phyloP scores from a whole-genome alignment of 108 stramenopile species.

The Cyclotella choctawhatcheeana region DNA sequence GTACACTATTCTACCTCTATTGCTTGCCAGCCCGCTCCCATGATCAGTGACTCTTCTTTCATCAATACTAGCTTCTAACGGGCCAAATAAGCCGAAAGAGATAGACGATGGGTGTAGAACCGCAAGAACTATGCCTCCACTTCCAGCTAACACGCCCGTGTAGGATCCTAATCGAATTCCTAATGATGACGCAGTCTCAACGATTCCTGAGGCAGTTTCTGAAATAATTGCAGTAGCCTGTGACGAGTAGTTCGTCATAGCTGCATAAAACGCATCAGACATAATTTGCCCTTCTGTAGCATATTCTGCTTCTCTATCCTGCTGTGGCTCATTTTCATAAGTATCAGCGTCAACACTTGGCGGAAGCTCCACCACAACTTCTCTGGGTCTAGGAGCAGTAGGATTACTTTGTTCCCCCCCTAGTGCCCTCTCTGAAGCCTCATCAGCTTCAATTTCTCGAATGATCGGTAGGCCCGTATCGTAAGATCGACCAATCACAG shows the following conservation, averaged over 20 bases:
- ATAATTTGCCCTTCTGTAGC: slow-evolving; percentile 44
- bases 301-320: slow-evolving; percentile 37
- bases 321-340: slow-evolving; percentile 36
- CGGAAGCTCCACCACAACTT: slow-evolving; percentile 36
- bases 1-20: slow-evolving; percentile 23
- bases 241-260: slow-evolving; percentile 34
- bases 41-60: background rate
- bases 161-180: slow-evolving; percentile 39
- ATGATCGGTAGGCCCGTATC: background rate
- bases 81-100: background rate
- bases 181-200: slow-evolving; percentile 35
- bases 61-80: background rate
- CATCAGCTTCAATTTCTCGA: background rate
- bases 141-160: slow-evolving; percentile 44
- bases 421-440: background rate
- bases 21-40: slow-evolving; percentile 6
- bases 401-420: background rate
- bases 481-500: slow-evolving; percentile 16
- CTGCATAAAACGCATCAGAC: slow-evolving; percentile 42
- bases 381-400: slow-evolving; percentile 11
- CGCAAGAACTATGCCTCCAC: slow-evolving; percentile 35
- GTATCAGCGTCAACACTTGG: slow-evolving; percentile 2
- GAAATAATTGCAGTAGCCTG: slow-evolving; percentile 33
- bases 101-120: slow-evolving; percentile 4
- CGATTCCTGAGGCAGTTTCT: slow-evolving; percentile 20